These are phyloP conservation scores for Mikania micrantha DNA, from an alignment of 129 eudicot genomes.

Conservation along the genomic window DNA sequence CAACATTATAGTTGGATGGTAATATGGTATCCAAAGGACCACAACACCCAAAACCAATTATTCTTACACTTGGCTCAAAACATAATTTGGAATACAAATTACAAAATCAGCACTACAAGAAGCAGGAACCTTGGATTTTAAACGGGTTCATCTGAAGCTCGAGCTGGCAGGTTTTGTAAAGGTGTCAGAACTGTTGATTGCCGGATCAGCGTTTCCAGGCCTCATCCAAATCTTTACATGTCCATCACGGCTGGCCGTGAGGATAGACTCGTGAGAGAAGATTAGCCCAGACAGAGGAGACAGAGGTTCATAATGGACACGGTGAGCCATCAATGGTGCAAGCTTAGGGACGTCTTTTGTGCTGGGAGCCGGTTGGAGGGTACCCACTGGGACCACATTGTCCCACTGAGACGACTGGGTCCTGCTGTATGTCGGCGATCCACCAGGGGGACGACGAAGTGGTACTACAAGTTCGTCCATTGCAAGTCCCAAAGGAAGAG, in stretches of 20 bases:
- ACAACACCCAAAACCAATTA: conserved; percentile 12
- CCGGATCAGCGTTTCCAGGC: conserved; percentile 43
- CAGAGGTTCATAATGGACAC: conserved; percentile 74
- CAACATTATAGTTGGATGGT: background rate
- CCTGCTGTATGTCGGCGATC: conserved; percentile 80
- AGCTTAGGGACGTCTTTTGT: conserved; percentile 79
- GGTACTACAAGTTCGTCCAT: conserved; percentile 87
- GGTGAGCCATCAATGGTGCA: conserved; percentile 75
- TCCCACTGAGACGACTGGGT: conserved; percentile 80
- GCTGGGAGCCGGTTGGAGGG: conserved; percentile 80
- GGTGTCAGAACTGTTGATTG: conserved; percentile 31
- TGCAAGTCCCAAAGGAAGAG: conserved; percentile 80
- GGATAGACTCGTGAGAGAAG: conserved; percentile 54
- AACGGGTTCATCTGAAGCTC: conserved; percentile 10
- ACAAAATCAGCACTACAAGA: conserved; percentile 10
- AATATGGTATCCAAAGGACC: background rate
- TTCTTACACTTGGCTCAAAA: conserved; percentile 14
- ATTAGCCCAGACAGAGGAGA: conserved; percentile 74
- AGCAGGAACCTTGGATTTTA: no score
- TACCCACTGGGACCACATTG: conserved; percentile 45
- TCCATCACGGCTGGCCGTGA: conserved; percentile 71
- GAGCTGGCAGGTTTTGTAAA: conserved; percentile 15
- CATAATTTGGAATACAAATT: background rate
- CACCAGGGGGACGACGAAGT: conserved; percentile 65
- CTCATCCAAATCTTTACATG: conserved; percentile 76